Evolutionary conservation across 306 rosid genomes (phyloP).

Genomic region (Pyrus pyrifolia): DNA sequence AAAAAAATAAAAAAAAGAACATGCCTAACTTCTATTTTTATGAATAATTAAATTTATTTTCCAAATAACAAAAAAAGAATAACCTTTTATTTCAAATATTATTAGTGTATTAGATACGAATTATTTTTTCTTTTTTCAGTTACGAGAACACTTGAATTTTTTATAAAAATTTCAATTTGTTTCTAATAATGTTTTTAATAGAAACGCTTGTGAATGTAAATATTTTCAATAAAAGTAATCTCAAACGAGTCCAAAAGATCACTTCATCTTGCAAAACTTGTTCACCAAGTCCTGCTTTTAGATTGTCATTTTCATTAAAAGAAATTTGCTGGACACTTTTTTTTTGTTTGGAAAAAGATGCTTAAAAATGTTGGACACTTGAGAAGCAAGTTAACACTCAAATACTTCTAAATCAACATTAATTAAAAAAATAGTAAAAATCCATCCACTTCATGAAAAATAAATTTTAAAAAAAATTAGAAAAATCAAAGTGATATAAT

Average conservation of each 20-base stretch:
- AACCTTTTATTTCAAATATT: too few species aligned
- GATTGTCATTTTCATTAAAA: not conserved
- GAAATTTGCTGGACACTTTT: not conserved
- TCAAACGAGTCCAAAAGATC: rapidly evolving
- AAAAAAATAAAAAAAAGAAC: too few species aligned
- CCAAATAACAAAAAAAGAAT: too few species aligned
- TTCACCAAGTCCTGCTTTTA: not conserved
- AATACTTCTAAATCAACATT: not conserved
- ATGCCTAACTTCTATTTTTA: too few species aligned
- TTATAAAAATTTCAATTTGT: too few species aligned
- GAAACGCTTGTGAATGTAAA: too few species aligned
- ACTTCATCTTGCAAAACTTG: not conserved
- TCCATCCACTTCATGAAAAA: not conserved
- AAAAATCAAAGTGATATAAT: not conserved
- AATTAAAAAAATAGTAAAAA: not conserved
- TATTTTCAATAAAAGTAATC: too few species aligned
- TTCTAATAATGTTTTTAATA: too few species aligned
- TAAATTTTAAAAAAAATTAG: not conserved
- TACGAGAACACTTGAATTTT: too few species aligned
- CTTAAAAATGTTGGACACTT: not conserved
- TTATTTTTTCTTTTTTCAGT: not conserved
- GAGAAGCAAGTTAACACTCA: not conserved
- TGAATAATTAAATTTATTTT: too few species aligned
- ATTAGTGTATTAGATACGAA: not conserved
- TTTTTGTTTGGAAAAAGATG: too few species aligned